phyloP scores from a whole-genome alignment of 192 early-diverging fungal genomes.

The Linnemannia exigua region DNA sequence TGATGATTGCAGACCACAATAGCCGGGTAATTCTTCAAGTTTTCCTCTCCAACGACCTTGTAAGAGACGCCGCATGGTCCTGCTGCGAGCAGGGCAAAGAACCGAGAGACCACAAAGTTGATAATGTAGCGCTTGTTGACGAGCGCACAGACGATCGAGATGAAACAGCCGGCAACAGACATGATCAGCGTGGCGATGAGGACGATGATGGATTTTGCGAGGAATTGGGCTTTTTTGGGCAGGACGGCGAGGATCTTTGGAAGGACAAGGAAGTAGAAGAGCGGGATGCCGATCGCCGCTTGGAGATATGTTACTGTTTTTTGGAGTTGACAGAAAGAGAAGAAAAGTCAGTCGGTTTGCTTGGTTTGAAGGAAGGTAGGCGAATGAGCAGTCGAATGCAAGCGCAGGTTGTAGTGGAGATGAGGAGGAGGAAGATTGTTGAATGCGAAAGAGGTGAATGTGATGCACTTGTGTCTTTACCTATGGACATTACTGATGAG shows the following conservation, averaged over 20 bases:
- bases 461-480: not conserved
- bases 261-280: conserved; percentile 25
- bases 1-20: conserved; percentile 92
- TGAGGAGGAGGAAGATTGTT: not conserved
- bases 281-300: conserved; percentile 13
- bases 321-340: not conserved
- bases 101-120: conserved; percentile 74
- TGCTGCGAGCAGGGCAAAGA: conserved; percentile 66
- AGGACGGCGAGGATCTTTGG: conserved; percentile 31
- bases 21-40: conserved; percentile 72
- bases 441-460: not conserved
- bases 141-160: conserved; percentile 67
- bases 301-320: not conserved
- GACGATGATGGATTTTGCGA: conserved; percentile 38
- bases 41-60: conserved; percentile 71
- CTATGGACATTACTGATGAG: conserved; percentile 10
- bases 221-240: conserved; percentile 39
- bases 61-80: conserved; percentile 70
- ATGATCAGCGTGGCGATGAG: conserved; percentile 56
- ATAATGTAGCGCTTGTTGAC: conserved; percentile 68
- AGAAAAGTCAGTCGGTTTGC: not conserved
- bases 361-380: not conserved
- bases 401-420: not conserved
- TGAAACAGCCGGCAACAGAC: conserved; percentile 61
- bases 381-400: not conserved